Base-by-base conservation (phyloP, 345 rosid species). In the Microthlaspi erraticum region DNA sequence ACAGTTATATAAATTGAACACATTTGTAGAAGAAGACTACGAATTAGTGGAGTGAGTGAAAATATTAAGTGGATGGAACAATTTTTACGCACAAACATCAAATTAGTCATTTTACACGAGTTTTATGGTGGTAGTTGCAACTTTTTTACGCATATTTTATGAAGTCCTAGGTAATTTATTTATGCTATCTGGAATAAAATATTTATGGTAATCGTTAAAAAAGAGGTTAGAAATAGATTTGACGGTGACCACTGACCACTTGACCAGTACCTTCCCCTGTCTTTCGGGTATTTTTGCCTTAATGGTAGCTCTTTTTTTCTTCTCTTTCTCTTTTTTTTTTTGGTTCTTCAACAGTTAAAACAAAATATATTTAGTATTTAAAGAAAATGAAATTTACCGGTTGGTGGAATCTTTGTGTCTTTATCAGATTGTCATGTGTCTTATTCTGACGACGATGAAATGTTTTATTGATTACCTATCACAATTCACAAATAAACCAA, bases 381-480 rank as follows among this genome's bases (percentile, higher is more conserved):
- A 11, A 20, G 5, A 49, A 11, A 4, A 3, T 17, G n/a, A 37
- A 14, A 37, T 13, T 19, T 41, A 39, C 11, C 5, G 18, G 13
- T 49, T 52, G 62, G 31, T 52, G 55, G 69, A 71, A 53, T 71
- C 29, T 71, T 33, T 51, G 52, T 61, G 69, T 71, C 69, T 19
- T 10, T 51, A 71, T 61, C 62, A 50, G 17, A 33, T 71, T 60
- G 36, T 71, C 53, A 52, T 10, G 53, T 50, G 68, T 60, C 67
- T 38, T 41, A 49, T 17, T 69, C 34, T 12, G 20, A 50, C 52
- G 60, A 70, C 5, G 53, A 50, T 60, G 9, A 70, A 70, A 50
- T 36, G n/a, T 49, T 59, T 38, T 50, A 12, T 18, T 12, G 26
- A 31, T 51, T 4, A 50, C 32, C 31, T 51, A 51, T 41, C 0